Conservation (phyloP, 1,284 basidiomycete genomes). For the Cryptococcus sp. region DNA sequence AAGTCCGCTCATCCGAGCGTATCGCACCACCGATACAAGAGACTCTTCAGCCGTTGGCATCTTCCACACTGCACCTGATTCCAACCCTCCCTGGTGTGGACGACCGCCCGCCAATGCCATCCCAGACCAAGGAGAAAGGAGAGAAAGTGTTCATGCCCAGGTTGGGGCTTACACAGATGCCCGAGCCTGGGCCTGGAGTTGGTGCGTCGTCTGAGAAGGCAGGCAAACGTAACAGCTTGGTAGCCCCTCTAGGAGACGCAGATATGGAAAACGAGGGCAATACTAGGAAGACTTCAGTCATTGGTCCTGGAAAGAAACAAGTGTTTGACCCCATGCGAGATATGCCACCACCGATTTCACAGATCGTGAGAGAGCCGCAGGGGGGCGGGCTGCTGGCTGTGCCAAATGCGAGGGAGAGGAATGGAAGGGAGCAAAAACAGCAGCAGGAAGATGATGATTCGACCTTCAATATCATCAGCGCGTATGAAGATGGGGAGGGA, state of each 20-base stretch:
- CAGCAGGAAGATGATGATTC: background rate
- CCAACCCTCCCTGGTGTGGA: background rate
- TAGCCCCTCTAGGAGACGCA: background rate
- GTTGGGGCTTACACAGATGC: background rate
- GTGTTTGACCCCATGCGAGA: background rate
- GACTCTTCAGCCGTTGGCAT: background rate
- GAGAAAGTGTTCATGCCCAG: background rate
- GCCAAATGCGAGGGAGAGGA: background rate
- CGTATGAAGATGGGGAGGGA: background rate
- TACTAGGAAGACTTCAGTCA: background rate
- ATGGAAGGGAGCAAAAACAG: background rate
- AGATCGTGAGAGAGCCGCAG: background rate
- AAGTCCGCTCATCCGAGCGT: too few relatives aligned
- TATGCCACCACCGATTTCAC: background rate
- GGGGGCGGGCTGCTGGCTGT: background rate
- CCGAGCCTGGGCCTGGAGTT: too few relatives aligned
- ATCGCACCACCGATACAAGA: too few relatives aligned
- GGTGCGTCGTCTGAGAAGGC: too few relatives aligned
- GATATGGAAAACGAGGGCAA: background rate
- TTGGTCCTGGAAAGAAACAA: background rate
- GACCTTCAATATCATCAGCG: too few relatives aligned
- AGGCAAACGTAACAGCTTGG: too few relatives aligned
- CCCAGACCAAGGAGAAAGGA: background rate
- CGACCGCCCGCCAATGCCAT: background rate
- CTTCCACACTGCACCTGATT: background rate